Percentiles rank a stretch among this genome's conserved stretches.
These are phyloP conservation scores for Gossypium thurberi DNA, from an alignment of 345 rosid species.

Conservation along the genomic window DNA sequence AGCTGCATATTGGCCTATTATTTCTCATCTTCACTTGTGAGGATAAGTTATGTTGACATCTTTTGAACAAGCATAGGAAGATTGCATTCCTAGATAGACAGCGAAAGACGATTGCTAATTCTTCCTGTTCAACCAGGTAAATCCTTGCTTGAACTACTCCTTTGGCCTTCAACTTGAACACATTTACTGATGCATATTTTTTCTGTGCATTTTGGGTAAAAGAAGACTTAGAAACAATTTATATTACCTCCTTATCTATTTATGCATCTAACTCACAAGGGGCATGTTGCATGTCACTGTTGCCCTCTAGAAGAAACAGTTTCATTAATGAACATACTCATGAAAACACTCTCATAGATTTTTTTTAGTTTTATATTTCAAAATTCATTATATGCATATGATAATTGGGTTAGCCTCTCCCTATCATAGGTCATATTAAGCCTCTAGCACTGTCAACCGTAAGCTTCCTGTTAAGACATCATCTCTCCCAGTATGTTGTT, in stretches of 20 bases:
- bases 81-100: neutral
- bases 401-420: neutral
- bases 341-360: neutral
- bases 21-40: too few relatives aligned
- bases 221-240: neutral
- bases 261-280: neutral
- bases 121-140: neutral
- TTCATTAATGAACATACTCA: neutral
- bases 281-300: neutral
- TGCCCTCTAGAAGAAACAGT: neutral
- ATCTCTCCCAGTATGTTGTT: neutral
- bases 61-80: neutral
- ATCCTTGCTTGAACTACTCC: neutral
- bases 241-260: neutral
- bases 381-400: neutral
- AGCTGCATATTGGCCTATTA: too few relatives aligned
- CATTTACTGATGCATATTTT: neutral
- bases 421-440: neutral
- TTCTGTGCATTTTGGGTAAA: neutral
- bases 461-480: neutral
- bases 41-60: too few relatives aligned
- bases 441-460: neutral
- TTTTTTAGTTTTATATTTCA: neutral
- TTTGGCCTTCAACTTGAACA: neutral
- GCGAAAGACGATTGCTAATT: neutral